Conservation (phyloP, 2,329 filamentous ascomycete genomes). For the Cladophialophora yegresii region DNA sequence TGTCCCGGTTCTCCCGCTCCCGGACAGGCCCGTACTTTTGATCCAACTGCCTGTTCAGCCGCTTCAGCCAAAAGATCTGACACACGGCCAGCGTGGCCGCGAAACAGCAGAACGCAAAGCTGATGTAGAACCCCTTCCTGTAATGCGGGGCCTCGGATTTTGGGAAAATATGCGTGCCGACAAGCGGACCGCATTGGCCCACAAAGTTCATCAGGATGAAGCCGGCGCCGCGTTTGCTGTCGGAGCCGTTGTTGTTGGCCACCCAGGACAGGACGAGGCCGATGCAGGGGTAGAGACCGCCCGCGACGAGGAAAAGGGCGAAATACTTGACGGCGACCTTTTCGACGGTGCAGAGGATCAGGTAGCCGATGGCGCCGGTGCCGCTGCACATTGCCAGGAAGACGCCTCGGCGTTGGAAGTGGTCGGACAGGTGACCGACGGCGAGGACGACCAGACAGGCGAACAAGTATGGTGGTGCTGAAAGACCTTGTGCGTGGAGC, state of each 20-base stretch:
- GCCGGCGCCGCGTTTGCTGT: conserved; percentile 32
- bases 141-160: conserved; percentile 62
- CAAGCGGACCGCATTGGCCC: conserved; percentile 74
- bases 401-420: conserved; percentile 65
- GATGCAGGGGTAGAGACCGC: conserved; percentile 67
- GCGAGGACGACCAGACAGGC: conserved; percentile 70
- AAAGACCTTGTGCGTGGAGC: conserved; percentile 65
- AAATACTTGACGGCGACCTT: conserved; percentile 55
- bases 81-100: conserved; percentile 26
- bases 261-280: conserved; percentile 72
- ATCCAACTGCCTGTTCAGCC: conserved; percentile 34
- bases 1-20: conserved; percentile 36
- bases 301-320: conserved; percentile 58
- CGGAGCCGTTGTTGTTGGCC: conserved; percentile 44
- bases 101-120: conserved; percentile 61
- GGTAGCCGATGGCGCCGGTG: conserved; percentile 63
- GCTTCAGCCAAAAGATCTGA: conserved; percentile 34
- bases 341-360: conserved; percentile 62
- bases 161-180: conserved; percentile 68
- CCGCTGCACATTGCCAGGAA: conserved; percentile 56
- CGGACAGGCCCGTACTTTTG: conserved; percentile 35
- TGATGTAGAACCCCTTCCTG: conserved; percentile 62
- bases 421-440: conserved; percentile 73
- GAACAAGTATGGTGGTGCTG: conserved; percentile 75
- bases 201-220: conserved; percentile 70